phyloP scores from a whole-genome alignment of 257 asterid genomes.

The Solanum ossicruentum region DNA sequence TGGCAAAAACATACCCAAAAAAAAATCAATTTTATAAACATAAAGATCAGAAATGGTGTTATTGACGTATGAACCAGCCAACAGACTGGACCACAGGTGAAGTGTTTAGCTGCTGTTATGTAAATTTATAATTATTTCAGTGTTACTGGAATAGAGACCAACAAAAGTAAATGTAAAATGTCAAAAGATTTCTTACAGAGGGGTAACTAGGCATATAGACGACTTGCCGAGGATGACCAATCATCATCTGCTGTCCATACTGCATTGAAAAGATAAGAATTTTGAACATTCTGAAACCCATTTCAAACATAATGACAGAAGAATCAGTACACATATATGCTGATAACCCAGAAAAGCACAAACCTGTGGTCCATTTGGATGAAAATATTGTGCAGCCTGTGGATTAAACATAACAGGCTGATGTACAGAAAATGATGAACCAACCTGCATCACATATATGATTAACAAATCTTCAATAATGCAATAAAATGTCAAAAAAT shows the following conservation, averaged over 20 bases:
- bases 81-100: not conserved
- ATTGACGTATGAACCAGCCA: not conserved
- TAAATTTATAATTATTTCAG: not conserved
- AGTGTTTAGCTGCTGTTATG: not conserved
- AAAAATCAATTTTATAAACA: not conserved
- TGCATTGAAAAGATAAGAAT: conserved; percentile 10
- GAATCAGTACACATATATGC: not conserved
- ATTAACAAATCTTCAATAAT: not conserved
- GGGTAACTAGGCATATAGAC: conserved; percentile 75
- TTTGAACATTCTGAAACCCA: not conserved
- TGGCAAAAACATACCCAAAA: not conserved
- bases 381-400: conserved; percentile 67
- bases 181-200: conserved; percentile 37
- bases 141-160: not conserved
- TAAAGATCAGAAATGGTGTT: not conserved
- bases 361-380: conserved; percentile 93
- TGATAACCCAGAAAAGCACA: conserved; percentile 5
- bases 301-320: not conserved
- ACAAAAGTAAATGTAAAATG: not conserved
- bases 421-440: conserved; percentile 50
- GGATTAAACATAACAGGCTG: conserved; percentile 76
- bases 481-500: not conserved
- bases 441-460: conserved; percentile 38
- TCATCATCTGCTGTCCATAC: conserved; percentile 87
- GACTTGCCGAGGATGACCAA: conserved; percentile 82